Evolutionary conservation across 2,329 filamentous ascomycete species (phyloP).

Genomic region (Teratosphaeria gauchensis): DNA sequence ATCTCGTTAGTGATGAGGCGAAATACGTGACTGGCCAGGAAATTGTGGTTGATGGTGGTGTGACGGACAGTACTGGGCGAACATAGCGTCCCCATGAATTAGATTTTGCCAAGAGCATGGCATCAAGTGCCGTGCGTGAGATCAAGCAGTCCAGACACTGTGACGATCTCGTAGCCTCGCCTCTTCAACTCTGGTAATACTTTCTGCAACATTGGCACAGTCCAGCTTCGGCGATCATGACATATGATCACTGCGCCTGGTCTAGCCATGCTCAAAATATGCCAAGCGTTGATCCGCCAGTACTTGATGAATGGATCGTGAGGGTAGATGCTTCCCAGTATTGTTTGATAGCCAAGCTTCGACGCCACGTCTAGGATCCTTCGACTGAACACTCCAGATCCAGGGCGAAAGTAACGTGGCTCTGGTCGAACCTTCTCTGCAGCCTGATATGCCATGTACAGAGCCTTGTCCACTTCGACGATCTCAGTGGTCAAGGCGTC

Average conservation of each 20-base stretch:
- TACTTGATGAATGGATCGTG: slow-evolving; percentile 79
- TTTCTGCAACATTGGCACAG: slow-evolving; percentile 62
- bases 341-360: slow-evolving; percentile 57
- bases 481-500: slow-evolving; percentile 56
- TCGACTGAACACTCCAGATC: slow-evolving; percentile 71
- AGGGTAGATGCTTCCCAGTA: slow-evolving; percentile 79
- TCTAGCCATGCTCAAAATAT: slow-evolving; percentile 69
- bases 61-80: slow-evolving; percentile 3
- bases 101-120: background rate
- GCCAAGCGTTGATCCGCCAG: slow-evolving; percentile 60
- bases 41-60: slow-evolving; percentile 28
- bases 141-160: slow-evolving; percentile 56
- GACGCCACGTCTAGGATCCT: slow-evolving; percentile 55
- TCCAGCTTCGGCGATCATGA: slow-evolving; percentile 79
- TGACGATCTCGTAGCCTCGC: slow-evolving; percentile 62
- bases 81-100: background rate
- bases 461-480: slow-evolving; percentile 50
- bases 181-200: slow-evolving; percentile 63
- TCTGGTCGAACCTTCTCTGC: slow-evolving; percentile 31
- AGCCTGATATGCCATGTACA: slow-evolving; percentile 47
- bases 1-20: slow-evolving; percentile 49
- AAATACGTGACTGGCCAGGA: slow-evolving; percentile 51
- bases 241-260: slow-evolving; percentile 75
- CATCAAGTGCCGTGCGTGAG: background rate
- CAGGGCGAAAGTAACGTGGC: slow-evolving; percentile 67